Evolutionary conservation across 306 rosid genomes (phyloP), one percentile per base, ranked within the genome.

Genomic region (Citrullus mucosospermus): DNA sequence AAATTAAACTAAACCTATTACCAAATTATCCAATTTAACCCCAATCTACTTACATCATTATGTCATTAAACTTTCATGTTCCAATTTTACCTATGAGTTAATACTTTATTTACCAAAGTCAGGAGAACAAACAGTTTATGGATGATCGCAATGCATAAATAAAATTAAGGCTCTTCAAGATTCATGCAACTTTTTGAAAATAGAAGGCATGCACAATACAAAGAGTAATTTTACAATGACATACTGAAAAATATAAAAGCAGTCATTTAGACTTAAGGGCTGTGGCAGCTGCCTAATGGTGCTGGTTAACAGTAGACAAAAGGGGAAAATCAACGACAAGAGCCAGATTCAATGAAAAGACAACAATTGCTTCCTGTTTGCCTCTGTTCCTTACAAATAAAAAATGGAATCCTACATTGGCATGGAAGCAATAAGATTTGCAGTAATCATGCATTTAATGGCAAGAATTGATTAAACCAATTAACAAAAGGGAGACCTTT

Each of bases 401-500:
- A 25, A 43, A 70, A 46, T 14, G 36, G 16, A 25, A 44, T 44
- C 55, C 76, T 44, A 46, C 20, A 46, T 44, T 34, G 17, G 53
- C 53, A 41, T 39, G 74, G 54, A 18, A 70, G 57, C n/a, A 34
- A 22, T 70, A 69, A 43, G 55, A 16, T 69, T 69, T 69, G 36
- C 55, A 69, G 75, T 70, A 22, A 46, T 70, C 36, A 44, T 70
- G 20, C 18, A 70, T 44, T 18, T 32, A 70, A 53, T 69, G 39
- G 48, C 46, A 57, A 44, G 76, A 70, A 25, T 38, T 41, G 65
- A 80, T 30, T 72, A 63, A 83, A 32, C 46, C 80, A 81, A 85
- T 44, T 36, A 76, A 59, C 20, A 76, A 78, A 48, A 44, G 79
- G 20, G 25, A 77, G 72, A 72, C 59, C 80, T 8, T 90, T 93